Evolutionary conservation across 2,329 filamentous ascomycete genomes (phyloP).

Genomic region (Dothiorella sarmentorum): DNA sequence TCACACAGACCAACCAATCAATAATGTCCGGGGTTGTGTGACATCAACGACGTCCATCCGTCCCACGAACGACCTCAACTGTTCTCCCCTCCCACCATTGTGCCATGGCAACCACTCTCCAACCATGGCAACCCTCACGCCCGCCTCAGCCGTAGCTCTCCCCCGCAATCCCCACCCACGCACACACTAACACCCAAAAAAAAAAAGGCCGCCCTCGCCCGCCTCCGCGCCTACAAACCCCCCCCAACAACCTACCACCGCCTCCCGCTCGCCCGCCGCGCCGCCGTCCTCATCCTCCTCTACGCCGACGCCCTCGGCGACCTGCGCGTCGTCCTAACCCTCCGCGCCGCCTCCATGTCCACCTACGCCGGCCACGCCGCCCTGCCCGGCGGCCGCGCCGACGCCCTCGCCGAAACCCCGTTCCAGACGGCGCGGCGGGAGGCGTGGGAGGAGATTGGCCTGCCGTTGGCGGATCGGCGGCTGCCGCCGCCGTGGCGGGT

Average conservation of each 20-base stretch:
- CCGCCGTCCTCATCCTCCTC: conserved; percentile 82
- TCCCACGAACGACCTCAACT: no score
- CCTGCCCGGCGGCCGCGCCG: conserved; percentile 66
- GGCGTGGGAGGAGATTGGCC: conserved; percentile 88
- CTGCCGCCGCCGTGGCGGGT: conserved; percentile 76
- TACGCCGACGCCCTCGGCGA: conserved; percentile 82
- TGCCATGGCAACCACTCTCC: conserved; percentile 5
- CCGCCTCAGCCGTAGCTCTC: conserved; percentile 15
- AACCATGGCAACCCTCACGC: conserved; percentile 14
- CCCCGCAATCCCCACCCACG: not conserved
- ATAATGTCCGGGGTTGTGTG: no score
- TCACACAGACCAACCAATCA: not conserved
- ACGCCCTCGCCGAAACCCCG: conserved; percentile 52
- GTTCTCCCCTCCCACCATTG: no score
- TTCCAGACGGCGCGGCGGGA: conserved; percentile 85
- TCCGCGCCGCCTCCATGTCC: conserved; percentile 56
- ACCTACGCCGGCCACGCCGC: conserved; percentile 80
- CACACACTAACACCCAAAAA: not conserved
- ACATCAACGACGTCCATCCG: no score
- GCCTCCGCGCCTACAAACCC: conserved; percentile 54
- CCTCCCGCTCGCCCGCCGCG: conserved; percentile 62
- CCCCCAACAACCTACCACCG: conserved; percentile 56
- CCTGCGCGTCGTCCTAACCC: conserved; percentile 63
- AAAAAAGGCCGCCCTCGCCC: conserved; percentile 46
- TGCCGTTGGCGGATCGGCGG: conserved; percentile 63